Evolutionary conservation across 2,329 filamentous ascomycete species (phyloP).

Genomic region (Alternaria solani): DNA sequence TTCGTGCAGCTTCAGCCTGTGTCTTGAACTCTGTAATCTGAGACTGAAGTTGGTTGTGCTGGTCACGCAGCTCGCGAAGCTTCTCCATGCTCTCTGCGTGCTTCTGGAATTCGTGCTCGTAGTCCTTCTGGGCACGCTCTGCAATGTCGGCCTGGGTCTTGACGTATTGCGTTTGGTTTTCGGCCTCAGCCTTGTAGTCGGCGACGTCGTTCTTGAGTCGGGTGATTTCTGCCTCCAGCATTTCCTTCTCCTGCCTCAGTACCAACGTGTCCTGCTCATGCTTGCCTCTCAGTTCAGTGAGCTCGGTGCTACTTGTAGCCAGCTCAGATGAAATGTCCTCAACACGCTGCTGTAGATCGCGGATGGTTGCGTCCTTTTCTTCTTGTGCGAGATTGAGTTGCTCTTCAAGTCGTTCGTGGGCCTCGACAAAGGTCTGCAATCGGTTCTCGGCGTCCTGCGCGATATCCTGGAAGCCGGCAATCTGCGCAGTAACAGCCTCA

Average conservation of each 20-base stretch:
- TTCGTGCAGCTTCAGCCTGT: conserved; percentile 86
- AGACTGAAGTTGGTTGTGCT: conserved; percentile 83
- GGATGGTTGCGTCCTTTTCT: conserved; percentile 80
- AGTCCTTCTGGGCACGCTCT: conserved; percentile 90
- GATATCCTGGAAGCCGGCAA: conserved; percentile 87
- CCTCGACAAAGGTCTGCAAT: conserved; percentile 77
- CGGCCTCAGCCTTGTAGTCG: conserved; percentile 78
- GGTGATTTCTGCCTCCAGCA: conserved; percentile 78
- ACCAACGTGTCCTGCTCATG: conserved; percentile 75
- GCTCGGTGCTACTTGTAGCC: conserved; percentile 79
- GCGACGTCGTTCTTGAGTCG: conserved; percentile 86
- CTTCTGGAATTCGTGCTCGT: conserved; percentile 92
- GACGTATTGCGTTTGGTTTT: conserved; percentile 88
- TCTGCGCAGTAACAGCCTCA: conserved; percentile 79
- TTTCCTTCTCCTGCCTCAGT: conserved; percentile 83
- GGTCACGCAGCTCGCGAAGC: conserved; percentile 77
- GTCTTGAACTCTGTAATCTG: conserved; percentile 77
- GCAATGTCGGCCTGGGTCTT: conserved; percentile 94
- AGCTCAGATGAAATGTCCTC: conserved; percentile 87
- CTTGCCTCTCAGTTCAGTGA: conserved; percentile 80
- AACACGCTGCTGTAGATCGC: conserved; percentile 81
- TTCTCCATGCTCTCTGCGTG: conserved; percentile 93
- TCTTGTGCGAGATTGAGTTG: conserved; percentile 79
- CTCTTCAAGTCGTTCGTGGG: conserved; percentile 74
- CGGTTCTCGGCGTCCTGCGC: conserved; percentile 89